Evolutionary conservation across 345 rosid species (phyloP), one percentile per base, ranked within the genome.

Genomic region (Arabidopsis suecica): DNA sequence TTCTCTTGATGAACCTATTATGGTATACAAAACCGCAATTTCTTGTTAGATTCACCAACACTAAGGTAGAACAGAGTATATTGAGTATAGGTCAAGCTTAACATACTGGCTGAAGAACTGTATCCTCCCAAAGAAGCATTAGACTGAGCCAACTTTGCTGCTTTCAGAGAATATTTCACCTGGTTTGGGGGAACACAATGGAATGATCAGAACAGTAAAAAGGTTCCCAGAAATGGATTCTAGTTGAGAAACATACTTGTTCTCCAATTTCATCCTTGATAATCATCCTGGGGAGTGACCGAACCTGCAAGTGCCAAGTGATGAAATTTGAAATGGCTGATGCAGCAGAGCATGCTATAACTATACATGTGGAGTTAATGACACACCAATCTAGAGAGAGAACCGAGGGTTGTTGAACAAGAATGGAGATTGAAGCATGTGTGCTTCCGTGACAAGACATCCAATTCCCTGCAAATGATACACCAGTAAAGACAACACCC

Each of bases 211-310:
- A 66, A 65, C 14, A 57, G 20, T 16, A 70, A 40, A 32, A 37
- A 25, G 33, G 4, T 47, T 12, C 22, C 72, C 54, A 20, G 36
- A 44, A 28, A 47, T 47, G 61, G 20, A 32, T 44, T 53, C 40
- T 13, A 34, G 32, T 45, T 25, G 74, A 68, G 64, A 38, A 54
- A 48, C 85, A 75, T 56, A 92, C 98, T 91, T 89, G 94, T 86
- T 93, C 94, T 84, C 98, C 97, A 40, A 95, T 95, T 79, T 92
- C 95, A 70, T 94, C 97, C 86, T 67, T 87, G 71, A 91, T 94
- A 66, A 94, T 94, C 97, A 94, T 94, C 89, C 98, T 86, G 36
- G 96, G 97, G 72, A 95, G 84, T 50, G 99, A 92, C 72, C 89
- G 96, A 77, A 95, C 99, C 97, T 95, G 93, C 78, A 77, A 37